These are phyloP conservation scores for Termitomyces sp. DNA, from an alignment of 768 basidiomycete species.

Conservation along the genomic window DNA sequence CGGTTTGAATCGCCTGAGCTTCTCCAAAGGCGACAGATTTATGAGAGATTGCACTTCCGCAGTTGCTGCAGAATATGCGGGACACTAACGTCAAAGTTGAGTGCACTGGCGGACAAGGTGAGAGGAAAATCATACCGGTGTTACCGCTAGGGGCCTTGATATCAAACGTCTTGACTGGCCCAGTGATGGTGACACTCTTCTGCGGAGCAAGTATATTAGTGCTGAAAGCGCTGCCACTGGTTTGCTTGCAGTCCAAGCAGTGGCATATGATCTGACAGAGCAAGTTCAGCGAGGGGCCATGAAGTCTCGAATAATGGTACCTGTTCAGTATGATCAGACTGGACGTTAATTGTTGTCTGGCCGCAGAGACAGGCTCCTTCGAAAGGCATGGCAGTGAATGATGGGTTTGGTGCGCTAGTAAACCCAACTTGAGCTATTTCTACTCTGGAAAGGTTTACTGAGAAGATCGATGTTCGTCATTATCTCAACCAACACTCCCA, in stretches of 20 bases:
- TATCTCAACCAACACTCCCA: neutral
- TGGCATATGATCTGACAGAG: slow-evolving; percentile 28
- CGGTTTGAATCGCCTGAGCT: slow-evolving; percentile 32
- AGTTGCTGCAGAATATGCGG: slow-evolving; percentile 34
- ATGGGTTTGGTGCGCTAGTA: neutral
- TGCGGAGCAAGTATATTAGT: slow-evolving; percentile 32
- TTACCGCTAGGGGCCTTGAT: slow-evolving; percentile 28
- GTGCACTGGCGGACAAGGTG: neutral
- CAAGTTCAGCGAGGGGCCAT: neutral
- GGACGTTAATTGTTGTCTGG: slow-evolving; percentile 24
- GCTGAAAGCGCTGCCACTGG: slow-evolving; percentile 35
- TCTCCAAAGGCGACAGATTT: slow-evolving; percentile 30
- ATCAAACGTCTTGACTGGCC: slow-evolving; percentile 27
- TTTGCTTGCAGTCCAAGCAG: slow-evolving; percentile 33
- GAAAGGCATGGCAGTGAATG: slow-evolving; percentile 17
- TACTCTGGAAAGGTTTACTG: neutral
- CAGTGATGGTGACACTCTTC: slow-evolving; percentile 28
- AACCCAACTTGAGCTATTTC: neutral
- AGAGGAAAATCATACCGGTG: slow-evolving; percentile 20
- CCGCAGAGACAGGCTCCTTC: slow-evolving; percentile 31
- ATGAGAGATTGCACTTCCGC: slow-evolving; percentile 34
- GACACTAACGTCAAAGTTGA: slow-evolving; percentile 19
- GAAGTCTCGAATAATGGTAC: slow-evolving; percentile 8
- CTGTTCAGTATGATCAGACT: slow-evolving; percentile 24
- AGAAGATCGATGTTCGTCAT: neutral